Evolutionary conservation across 176 grass and related monocot species (phyloP), one percentile per base, ranked within the genome.

Genomic region (Miscanthus lutarioriparius): DNA sequence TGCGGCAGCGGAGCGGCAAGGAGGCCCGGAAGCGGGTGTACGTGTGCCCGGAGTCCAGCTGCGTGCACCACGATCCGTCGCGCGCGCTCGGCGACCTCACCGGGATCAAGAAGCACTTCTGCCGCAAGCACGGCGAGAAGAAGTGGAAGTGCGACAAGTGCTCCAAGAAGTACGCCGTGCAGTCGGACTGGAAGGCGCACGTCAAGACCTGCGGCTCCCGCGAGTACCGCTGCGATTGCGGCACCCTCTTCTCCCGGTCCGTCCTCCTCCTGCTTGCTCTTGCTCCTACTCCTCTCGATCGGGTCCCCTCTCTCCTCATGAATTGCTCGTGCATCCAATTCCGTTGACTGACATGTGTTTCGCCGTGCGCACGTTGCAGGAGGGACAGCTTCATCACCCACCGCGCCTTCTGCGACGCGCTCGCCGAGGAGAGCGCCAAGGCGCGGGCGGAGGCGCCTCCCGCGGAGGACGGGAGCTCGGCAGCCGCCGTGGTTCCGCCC

Each of bases 321-420:
- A 64, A 64, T 64, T 58, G 53, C 54, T 23, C 4, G n/a, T 43
- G 0, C 27, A 10, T 45, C 63, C 49, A 3, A 51, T 49, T 75
- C 32, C 51, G 2, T 64, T 67, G 74, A 72, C 84, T 61, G 0
- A 59, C 58, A 8, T 22, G 6, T 25, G 38, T 8, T 15, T 20
- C 25, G 23, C 9, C 13, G 45, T 30, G 19, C 17, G 58, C 41
- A 72, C 23, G 61, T 5, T 16, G 39, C 83, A 98, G 96, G 91
- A 90, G 96, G 83, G 96, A 98, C 83, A 98, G 96, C 87, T 98
- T 98, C 89, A 98, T 98, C 89, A 98, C 96, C 20, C 96, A 98
- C 80, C 85, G 96, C 64, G 96, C 96, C 43, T 98, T 98, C 90
- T 98, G 96, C 76, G 96, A 98, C 80, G 96, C 93, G 38, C 85